phyloP scores from a whole-genome alignment of 345 rosid species.

The Streptanthus diversifolius region DNA sequence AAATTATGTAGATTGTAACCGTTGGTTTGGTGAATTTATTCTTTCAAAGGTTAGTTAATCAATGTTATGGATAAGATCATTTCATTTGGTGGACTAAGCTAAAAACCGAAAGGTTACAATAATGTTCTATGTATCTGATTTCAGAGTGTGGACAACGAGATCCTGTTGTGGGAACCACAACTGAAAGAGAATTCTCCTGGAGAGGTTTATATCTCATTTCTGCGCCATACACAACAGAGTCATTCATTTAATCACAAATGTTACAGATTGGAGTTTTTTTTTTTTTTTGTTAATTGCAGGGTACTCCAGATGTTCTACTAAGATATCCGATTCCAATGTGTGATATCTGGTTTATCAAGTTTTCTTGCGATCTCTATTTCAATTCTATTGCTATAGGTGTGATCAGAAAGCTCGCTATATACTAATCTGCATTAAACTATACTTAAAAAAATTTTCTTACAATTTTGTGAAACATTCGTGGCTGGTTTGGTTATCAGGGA shows the following conservation, averaged over 20 bases:
- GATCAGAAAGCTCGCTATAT: neutral
- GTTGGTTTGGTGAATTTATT: constrained; percentile 94
- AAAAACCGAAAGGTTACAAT: neutral
- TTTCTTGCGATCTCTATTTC: constrained; percentile 81
- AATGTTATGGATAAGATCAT: neutral
- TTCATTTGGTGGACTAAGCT: constrained; percentile 10
- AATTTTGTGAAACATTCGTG: neutral
- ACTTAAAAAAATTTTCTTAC: neutral
- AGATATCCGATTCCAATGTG: constrained; percentile 91
- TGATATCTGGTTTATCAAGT: constrained; percentile 97
- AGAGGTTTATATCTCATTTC: constrained; percentile 53
- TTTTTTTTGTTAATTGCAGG: constrained; percentile 39
- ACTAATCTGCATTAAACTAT: neutral
- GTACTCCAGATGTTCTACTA: constrained; percentile 80
- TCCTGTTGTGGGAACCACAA: constrained; percentile 91
- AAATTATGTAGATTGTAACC: constrained; percentile 87
- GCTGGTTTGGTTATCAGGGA: constrained; percentile 49
- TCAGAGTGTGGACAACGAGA: constrained; percentile 98
- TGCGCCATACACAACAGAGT: neutral
- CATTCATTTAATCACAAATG: neutral
- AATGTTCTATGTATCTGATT: constrained; percentile 10
- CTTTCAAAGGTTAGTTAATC: constrained; percentile 68
- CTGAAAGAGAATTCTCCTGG: constrained; percentile 97
- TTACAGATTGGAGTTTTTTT: neutral
- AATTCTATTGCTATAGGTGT: constrained; percentile 77